A percentile compares a stretch with the other conserved stretches of the same genome.
These are phyloP conservation scores for Aegilops tauschii DNA, from an alignment of 176 grass and related monocot species.

Conservation along the genomic window DNA sequence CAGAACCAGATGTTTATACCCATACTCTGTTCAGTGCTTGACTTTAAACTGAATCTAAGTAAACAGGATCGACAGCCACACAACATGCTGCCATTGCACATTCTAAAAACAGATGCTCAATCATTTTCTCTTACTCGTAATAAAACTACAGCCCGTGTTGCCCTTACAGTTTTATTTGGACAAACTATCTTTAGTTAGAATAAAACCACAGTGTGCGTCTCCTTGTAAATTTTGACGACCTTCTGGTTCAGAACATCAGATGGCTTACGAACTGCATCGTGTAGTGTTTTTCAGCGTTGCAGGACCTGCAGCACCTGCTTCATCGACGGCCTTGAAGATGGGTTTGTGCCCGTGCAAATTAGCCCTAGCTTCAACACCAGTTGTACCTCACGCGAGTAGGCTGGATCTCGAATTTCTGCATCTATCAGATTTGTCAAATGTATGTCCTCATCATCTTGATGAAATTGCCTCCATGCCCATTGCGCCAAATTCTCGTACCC, in stretches of 20 bases:
- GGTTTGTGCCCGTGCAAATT: conserved; percentile 33
- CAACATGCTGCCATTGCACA: no score
- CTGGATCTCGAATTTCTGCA: conserved; percentile 15
- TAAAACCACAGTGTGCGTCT: no score
- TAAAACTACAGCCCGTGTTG: no score
- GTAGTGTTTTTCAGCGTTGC: background rate
- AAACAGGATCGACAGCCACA: no score
- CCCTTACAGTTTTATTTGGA: no score
- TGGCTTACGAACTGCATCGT: background rate
- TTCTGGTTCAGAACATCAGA: background rate
- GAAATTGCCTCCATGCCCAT: conserved; percentile 28
- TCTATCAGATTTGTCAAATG: conserved; percentile 20
- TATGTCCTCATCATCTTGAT: background rate
- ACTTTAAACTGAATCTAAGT: no score
- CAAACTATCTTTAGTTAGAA: no score
- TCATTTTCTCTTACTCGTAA: no score
- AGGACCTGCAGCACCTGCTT: conserved; percentile 45
- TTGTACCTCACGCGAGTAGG: conserved; percentile 28
- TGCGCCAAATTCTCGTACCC: conserved; percentile 41
- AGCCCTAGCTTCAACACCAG: conserved; percentile 45
- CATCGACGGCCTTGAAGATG: conserved; percentile 43
- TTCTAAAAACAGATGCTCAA: no score
- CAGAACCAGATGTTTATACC: no score
- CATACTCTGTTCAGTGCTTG: no score
- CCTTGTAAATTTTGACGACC: no score